These are phyloP conservation scores for Trypanosoma caninum DNA, from an alignment of 208 protist species.

Conservation along the genomic window DNA sequence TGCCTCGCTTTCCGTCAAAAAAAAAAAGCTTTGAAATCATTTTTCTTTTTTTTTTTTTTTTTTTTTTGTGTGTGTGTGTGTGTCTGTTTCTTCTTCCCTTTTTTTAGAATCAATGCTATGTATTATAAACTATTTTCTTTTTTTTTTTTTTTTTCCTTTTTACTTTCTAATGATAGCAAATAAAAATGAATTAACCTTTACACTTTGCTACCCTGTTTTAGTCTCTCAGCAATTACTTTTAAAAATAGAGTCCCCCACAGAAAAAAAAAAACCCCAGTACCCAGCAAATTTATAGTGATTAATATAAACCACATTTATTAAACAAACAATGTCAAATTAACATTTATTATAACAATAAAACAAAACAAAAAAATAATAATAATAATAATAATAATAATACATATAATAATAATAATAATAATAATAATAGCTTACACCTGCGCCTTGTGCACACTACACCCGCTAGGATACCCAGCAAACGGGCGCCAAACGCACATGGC, in stretches of 20 bases:
- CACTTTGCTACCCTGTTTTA: too few relatives aligned
- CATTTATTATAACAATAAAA: too few relatives aligned
- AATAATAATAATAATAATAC: neutral
- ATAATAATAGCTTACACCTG: constrained; percentile 7
- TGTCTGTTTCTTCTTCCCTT: too few relatives aligned
- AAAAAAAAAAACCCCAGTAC: too few relatives aligned
- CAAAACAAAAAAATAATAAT: neutral
- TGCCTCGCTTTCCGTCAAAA: neutral
- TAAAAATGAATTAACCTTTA: too few relatives aligned
- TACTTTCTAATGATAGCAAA: too few relatives aligned
- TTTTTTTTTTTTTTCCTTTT: constrained; percentile 16
- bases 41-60: neutral
- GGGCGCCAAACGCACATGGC: constrained; percentile 32
- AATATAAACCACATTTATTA: too few relatives aligned
- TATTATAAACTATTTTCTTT: constrained; percentile 6
- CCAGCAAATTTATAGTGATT: too few relatives aligned
- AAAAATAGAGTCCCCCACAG: too few relatives aligned
- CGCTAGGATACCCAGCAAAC: constrained; percentile 58
- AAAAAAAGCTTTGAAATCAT: constrained; percentile 33
- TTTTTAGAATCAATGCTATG: neutral
- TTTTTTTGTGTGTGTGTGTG: constrained; percentile 12
- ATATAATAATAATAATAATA: neutral
- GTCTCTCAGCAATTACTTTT: too few relatives aligned
- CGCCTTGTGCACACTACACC: constrained; percentile 50
- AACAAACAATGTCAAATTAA: too few relatives aligned